Evolutionary conservation across 169 alveolate species (phyloP).

Genomic region (Plasmodium billcollinsi): DNA sequence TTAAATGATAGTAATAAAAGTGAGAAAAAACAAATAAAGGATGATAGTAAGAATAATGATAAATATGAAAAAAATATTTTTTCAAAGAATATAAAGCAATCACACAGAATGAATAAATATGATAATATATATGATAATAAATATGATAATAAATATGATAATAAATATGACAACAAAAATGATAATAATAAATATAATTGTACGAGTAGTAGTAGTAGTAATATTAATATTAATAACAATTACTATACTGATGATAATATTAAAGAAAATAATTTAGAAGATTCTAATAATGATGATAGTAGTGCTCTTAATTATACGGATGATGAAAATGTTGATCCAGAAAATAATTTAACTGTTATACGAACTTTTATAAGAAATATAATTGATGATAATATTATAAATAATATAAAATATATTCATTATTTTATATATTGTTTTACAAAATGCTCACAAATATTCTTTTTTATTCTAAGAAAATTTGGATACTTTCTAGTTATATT

Average conservation of each 20-base stretch:
- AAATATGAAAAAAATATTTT: no score
- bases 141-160: no score
- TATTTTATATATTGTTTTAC: constrained; percentile 29
- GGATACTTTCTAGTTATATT: constrained; percentile 59
- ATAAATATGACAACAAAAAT: not conserved
- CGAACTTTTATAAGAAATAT: constrained; percentile 55
- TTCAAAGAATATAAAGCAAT: no score
- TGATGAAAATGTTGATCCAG: constrained; percentile 16
- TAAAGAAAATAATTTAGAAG: not conserved
- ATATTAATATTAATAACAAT: constrained; percentile 10
- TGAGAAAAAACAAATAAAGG: no score
- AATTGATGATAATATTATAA: constrained; percentile 65
- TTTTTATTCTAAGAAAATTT: constrained; percentile 45
- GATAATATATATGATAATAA: no score
- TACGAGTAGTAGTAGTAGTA: constrained; percentile 3
- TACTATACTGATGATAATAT: constrained; percentile 6
- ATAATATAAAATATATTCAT: constrained; percentile 70
- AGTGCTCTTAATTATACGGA: constrained; percentile 3
- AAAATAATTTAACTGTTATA: constrained; percentile 31
- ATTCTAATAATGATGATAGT: constrained; percentile 1
- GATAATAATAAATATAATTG: not conserved
- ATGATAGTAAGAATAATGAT: no score
- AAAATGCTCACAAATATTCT: constrained; percentile 25
- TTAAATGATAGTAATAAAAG: no score
- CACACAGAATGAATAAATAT: no score